These are phyloP conservation scores for Bipolaris victoriae DNA, from an alignment of 2,329 filamentous ascomycete species.

Conservation along the genomic window DNA sequence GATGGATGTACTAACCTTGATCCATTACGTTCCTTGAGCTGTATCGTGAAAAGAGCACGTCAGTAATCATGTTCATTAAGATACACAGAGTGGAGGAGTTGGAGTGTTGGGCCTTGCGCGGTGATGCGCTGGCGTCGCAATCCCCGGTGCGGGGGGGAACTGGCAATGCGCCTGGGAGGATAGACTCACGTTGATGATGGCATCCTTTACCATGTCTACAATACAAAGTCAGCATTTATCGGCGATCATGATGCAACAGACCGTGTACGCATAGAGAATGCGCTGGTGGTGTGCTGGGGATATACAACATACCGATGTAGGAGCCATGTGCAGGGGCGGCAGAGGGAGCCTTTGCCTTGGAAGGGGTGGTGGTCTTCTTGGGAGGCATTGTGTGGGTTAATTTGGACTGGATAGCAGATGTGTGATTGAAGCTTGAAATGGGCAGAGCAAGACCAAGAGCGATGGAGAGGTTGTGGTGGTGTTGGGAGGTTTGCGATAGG, in stretches of 20 bases:
- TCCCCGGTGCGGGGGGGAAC: constrained; percentile 28
- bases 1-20: constrained; percentile 64
- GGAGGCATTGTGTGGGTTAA: constrained; percentile 63
- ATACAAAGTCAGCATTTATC: constrained; percentile 58
- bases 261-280: neutral
- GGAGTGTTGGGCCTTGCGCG: constrained; percentile 39
- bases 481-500: constrained; percentile 35
- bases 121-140: constrained; percentile 45
- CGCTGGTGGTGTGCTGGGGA: constrained; percentile 49
- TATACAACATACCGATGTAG: constrained; percentile 66
- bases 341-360: constrained; percentile 64
- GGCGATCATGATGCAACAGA: constrained; percentile 56
- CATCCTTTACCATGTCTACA: constrained; percentile 75
- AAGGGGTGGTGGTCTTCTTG: constrained; percentile 65
- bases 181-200: constrained; percentile 71
- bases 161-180: constrained; percentile 56
- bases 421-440: constrained; percentile 44
- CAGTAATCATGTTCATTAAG: constrained; percentile 48
- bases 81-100: constrained; percentile 16
- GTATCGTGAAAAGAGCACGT: constrained; percentile 53
- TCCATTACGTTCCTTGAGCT: constrained; percentile 75
- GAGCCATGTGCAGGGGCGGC: constrained; percentile 64
- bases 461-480: constrained; percentile 24
- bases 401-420: constrained; percentile 33
- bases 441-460: constrained; percentile 32